These are phyloP conservation scores for Sicyos edulis DNA, from an alignment of 306 rosid genomes.

Conservation along the genomic window DNA sequence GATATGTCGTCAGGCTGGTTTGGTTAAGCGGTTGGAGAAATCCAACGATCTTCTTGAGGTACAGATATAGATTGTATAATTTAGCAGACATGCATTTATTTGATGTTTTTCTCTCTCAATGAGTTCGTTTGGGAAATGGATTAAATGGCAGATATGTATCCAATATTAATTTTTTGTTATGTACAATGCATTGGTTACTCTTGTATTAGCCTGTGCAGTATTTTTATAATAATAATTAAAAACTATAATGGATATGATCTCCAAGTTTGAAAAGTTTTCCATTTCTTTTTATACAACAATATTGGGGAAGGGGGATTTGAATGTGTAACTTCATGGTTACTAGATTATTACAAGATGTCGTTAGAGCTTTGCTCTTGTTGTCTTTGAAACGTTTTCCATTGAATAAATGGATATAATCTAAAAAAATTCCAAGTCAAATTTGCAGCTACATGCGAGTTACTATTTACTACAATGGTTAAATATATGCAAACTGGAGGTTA, in stretches of 20 bases:
- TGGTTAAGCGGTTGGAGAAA: slow-evolving; percentile 94
- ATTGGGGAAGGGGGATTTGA: too few relatives aligned
- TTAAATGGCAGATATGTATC: not conserved
- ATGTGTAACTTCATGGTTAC: too few relatives aligned
- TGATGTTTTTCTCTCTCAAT: slow-evolving; percentile 12
- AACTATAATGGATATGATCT: slow-evolving; percentile 2
- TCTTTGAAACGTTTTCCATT: slow-evolving; percentile 1
- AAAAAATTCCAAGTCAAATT: not conserved
- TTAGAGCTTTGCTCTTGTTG: too few relatives aligned
- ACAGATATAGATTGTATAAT: slow-evolving; percentile 10
- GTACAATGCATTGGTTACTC: not conserved
- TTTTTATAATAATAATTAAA: not conserved
- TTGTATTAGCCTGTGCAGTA: not conserved
- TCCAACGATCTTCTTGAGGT: slow-evolving; percentile 91
- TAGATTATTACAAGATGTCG: too few relatives aligned
- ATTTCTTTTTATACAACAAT: too few relatives aligned
- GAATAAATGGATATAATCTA: not conserved
- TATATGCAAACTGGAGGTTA: slow-evolving; percentile 8
- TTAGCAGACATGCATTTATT: not conserved
- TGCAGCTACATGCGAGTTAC: not conserved
- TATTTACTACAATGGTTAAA: not conserved
- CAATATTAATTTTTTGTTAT: not conserved
- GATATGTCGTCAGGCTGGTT: slow-evolving; percentile 98
- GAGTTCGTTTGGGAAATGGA: not conserved
- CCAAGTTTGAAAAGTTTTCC: slow-evolving; percentile 8